phyloP scores from a whole-genome alignment of 2,329 filamentous ascomycete genomes.

The Fusarium equiseti region DNA sequence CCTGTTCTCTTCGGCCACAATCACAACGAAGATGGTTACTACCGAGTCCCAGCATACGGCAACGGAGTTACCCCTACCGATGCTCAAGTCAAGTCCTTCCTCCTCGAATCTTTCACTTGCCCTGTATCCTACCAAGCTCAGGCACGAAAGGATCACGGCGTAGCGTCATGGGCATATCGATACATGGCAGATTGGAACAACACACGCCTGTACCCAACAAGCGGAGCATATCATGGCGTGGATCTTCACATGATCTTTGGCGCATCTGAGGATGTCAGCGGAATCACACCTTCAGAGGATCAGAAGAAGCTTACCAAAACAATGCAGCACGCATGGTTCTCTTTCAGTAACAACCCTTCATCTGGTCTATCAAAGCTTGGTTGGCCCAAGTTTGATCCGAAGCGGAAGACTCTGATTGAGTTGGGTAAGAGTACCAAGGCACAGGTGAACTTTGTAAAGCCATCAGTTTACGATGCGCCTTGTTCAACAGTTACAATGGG shows the following conservation, averaged over 20 bases:
- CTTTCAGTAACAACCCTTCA: conserved; percentile 55
- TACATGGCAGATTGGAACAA: conserved; percentile 65
- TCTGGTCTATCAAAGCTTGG: conserved; percentile 49
- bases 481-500: conserved; percentile 41
- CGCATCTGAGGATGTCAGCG: conserved; percentile 54
- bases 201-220: conserved; percentile 58
- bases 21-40: conserved; percentile 62
- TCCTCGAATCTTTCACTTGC: conserved; percentile 61
- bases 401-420: conserved; percentile 25
- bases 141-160: conserved; percentile 50
- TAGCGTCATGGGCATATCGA: conserved; percentile 60
- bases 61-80: conserved; percentile 55
- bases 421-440: conserved; percentile 26
- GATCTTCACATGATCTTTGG: conserved; percentile 63
- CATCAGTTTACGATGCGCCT: conserved; percentile 28
- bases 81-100: conserved; percentile 54
- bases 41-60: conserved; percentile 58
- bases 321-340: conserved; percentile 58
- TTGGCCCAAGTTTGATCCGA: conserved; percentile 43
- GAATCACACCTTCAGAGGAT: conserved; percentile 47
- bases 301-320: conserved; percentile 51
- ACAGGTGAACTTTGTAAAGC: conserved; percentile 19
- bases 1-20: conserved; percentile 59
- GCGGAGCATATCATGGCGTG: conserved; percentile 63
- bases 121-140: conserved; percentile 56